A percentile compares a stretch with the other conserved stretches of the same genome.
Conservation (phyloP, 495 filamentous ascomycete genomes). For the Penicillium riverlandense region DNA sequence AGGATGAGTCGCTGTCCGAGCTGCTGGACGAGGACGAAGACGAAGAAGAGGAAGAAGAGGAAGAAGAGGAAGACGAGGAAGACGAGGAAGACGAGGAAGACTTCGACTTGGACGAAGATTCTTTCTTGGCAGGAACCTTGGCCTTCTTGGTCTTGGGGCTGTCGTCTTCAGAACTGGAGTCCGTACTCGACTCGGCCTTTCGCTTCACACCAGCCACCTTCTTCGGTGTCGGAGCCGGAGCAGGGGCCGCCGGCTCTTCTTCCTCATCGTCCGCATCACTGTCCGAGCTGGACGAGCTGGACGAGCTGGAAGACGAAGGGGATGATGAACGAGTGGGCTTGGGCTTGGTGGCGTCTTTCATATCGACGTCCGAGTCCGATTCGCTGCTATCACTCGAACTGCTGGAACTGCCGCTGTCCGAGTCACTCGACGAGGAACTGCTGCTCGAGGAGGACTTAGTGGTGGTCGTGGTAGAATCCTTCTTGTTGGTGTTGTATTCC, state of each 20-base stretch:
- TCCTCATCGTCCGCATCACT: constrained; percentile 58
- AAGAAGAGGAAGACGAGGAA: constrained; percentile 18
- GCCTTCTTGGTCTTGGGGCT: constrained; percentile 35
- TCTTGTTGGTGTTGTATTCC: constrained; percentile 25
- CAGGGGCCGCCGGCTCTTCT: constrained; percentile 31
- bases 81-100: constrained; percentile 8
- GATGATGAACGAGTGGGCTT: constrained; percentile 24
- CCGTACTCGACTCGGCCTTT: constrained; percentile 52
- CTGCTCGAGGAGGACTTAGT: constrained; percentile 7
- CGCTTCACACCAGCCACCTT: constrained; percentile 48
- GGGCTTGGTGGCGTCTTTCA: constrained; percentile 44
- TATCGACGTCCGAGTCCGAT: constrained; percentile 47
- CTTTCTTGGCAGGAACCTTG: constrained; percentile 16
- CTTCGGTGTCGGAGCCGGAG: constrained; percentile 22
- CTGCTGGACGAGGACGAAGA: constrained; percentile 11
- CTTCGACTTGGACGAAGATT: constrained; percentile 14
- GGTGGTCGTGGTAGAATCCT: constrained; percentile 10
- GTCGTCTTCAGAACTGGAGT: constrained; percentile 30
- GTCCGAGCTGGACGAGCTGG: constrained; percentile 47
- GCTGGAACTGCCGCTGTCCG: constrained; percentile 20
- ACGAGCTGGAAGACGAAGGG: constrained; percentile 27
- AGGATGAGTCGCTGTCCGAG: constrained; percentile 15
- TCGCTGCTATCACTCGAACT: constrained; percentile 21
- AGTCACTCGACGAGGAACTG: constrained; percentile 8
- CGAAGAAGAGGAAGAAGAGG: constrained; percentile 19